phyloP scores from a whole-genome alignment of 306 rosid genomes.

The Vigna nakashimae region DNA sequence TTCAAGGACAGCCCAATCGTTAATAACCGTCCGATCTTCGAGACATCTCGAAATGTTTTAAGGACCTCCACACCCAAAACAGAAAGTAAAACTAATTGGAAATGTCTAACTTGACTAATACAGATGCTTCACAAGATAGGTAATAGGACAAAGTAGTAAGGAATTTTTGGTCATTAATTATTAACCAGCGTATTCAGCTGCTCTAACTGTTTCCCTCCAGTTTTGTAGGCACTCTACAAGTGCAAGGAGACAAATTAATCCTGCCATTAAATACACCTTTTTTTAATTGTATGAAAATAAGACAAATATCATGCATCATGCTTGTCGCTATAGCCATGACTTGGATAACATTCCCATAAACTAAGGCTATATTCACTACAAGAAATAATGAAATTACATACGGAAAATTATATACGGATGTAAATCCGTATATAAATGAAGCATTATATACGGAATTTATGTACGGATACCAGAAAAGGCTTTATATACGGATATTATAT shows the following conservation, averaged over 20 bases:
- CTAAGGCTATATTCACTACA: conserved; percentile 14
- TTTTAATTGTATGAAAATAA: neutral
- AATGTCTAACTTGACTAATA: neutral
- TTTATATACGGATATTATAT: too few species aligned
- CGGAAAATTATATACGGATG: too few species aligned
- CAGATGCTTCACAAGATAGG: neutral
- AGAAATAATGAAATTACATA: too few species aligned
- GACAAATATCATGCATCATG: neutral
- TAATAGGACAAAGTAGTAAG: neutral
- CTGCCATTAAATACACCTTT: neutral
- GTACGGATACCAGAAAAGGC: too few species aligned
- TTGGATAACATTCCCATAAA: neutral
- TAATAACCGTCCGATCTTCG: too few species aligned
- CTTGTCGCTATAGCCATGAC: neutral
- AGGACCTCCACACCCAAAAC: too few species aligned
- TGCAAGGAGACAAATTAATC: neutral
- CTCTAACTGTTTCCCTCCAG: neutral
- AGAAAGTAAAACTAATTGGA: neutral
- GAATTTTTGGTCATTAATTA: conserved; percentile 3
- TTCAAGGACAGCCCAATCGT: too few species aligned
- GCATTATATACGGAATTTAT: too few species aligned
- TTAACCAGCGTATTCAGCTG: conserved; percentile 10
- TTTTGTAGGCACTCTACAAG: neutral
- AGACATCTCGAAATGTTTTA: too few species aligned
- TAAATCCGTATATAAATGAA: too few species aligned